Evolutionary conservation across 2,329 filamentous ascomycete species (phyloP).

Genomic region (Decorospora gaudefroyi): DNA sequence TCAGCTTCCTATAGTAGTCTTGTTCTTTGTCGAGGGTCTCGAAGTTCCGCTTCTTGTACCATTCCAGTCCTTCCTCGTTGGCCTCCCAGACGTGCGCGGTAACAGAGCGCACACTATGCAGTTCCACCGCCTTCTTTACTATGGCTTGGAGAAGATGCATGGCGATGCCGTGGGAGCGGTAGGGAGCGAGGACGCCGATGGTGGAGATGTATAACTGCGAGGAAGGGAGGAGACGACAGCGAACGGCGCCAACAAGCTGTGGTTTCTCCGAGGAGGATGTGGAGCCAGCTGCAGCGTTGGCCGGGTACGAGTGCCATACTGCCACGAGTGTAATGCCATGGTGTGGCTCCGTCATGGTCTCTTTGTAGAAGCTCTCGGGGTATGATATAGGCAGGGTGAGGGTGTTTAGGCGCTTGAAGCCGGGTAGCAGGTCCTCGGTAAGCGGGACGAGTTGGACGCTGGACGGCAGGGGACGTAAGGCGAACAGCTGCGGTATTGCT

Average conservation of each 20-base stretch:
- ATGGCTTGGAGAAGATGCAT: constrained; percentile 56
- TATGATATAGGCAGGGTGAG: constrained; percentile 66
- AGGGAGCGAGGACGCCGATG: constrained; percentile 63
- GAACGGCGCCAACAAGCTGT: constrained; percentile 53
- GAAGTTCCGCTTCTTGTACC: constrained; percentile 65
- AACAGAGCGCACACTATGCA: constrained; percentile 58
- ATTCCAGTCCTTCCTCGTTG: constrained; percentile 63
- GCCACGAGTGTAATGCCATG: constrained; percentile 63
- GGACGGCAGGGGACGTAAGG: constrained; percentile 47
- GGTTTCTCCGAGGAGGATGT: constrained; percentile 28
- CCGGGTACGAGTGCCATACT: constrained; percentile 54
- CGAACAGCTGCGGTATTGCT: constrained; percentile 25
- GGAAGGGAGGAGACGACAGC: constrained; percentile 51
- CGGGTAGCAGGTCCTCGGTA: constrained; percentile 58
- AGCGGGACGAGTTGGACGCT: constrained; percentile 60
- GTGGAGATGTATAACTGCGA: constrained; percentile 64
- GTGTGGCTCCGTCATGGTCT: constrained; percentile 60
- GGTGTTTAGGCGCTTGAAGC: constrained; percentile 61
- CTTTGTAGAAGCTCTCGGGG: constrained; percentile 63
- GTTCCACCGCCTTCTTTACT: constrained; percentile 54
- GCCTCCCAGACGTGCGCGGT: constrained; percentile 68
- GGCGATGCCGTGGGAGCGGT: constrained; percentile 62
- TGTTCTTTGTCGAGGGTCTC: constrained; percentile 56
- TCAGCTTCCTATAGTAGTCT: constrained; percentile 63
- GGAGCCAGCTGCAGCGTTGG: not conserved